Base-by-base conservation (phyloP, 1,284 basidiomycete species). In the Rhodotorula sp. region DNA sequence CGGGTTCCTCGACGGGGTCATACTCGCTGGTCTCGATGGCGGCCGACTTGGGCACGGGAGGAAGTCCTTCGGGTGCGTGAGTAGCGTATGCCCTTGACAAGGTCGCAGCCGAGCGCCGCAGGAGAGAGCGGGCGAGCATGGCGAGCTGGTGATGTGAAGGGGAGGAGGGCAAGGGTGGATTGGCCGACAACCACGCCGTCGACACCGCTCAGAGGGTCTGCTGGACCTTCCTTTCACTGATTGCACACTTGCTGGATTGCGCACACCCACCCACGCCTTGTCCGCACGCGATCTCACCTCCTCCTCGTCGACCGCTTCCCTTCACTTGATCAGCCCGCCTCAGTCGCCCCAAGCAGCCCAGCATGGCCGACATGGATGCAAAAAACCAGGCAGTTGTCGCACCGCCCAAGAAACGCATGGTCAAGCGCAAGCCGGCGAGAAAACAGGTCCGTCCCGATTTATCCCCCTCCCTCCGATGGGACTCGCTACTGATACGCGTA, bases 391-490 rank as follows among this genome's bases (percentile, higher is more conserved):
- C 46, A 20, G 13, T n/a, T 11, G 36, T 9, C 7, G 32, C 19
- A 39, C 60, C 62, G 24, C 52, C 55, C 20, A 66, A 66, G 59
- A 76, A 76, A 57, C 75, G 74, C 64, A 68, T 77, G 62, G 76
- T 79, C 64, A 79, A 77, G 68, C 70, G 78, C 29, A 70, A 71
- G 55, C 78, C 78, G 54, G 78, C 78, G 6, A 58, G 78, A 34
- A 78, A 78, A 66, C 78, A 79, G 60, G 60, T 53, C 51, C 36
- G 59, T 36, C 20, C 34, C n/a, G 13, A n/a, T 4, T 29, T 34
- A 32, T n/a, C 34, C 17, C 32, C 11, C 49, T 48, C 44, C 9
- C 7, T 9, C 46, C 7, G 22, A n/a, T 36, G 29, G 30, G 34
- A 48, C 10, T 22, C 11, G 22, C 53, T 11, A 29, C 53, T 30